phyloP scores from a whole-genome alignment of 2,329 filamentous ascomycete species.

The Monosporascus sp. region DNA sequence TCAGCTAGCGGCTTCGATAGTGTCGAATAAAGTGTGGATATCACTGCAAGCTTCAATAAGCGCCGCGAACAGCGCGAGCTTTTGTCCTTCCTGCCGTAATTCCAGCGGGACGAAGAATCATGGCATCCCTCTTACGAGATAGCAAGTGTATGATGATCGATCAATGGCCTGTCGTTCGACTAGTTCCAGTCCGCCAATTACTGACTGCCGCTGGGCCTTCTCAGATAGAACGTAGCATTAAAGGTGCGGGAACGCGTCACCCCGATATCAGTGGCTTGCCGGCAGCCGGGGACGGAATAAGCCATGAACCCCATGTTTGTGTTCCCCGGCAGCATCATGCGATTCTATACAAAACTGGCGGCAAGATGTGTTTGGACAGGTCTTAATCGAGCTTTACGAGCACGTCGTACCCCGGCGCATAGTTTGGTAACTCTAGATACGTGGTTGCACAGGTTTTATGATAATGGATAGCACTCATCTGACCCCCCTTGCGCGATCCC shows the following conservation, averaged over 20 bases:
- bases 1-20: not conserved
- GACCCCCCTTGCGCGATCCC: conserved; percentile 5
- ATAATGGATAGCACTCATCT: conserved; percentile 20
- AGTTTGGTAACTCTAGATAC: not conserved
- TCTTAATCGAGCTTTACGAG: not conserved
- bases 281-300: not conserved
- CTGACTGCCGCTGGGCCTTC: not conserved
- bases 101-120: too few relatives aligned
- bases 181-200: not conserved
- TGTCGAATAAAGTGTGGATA: not conserved
- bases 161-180: not conserved
- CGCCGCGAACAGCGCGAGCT: too few relatives aligned
- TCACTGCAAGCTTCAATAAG: not conserved
- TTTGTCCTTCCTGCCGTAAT: too few relatives aligned
- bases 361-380: not conserved
- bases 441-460: not conserved
- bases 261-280: not conserved
- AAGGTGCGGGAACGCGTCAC: not conserved
- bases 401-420: not conserved
- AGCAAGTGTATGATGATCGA: not conserved
- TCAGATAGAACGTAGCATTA: not conserved
- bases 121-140: not conserved
- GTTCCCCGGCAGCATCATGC: not conserved
- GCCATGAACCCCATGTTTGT: not conserved
- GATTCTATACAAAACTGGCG: not conserved